These are phyloP conservation scores for Diplotaxis tenuifolia DNA, from an alignment of 345 rosid species.

Conservation along the genomic window DNA sequence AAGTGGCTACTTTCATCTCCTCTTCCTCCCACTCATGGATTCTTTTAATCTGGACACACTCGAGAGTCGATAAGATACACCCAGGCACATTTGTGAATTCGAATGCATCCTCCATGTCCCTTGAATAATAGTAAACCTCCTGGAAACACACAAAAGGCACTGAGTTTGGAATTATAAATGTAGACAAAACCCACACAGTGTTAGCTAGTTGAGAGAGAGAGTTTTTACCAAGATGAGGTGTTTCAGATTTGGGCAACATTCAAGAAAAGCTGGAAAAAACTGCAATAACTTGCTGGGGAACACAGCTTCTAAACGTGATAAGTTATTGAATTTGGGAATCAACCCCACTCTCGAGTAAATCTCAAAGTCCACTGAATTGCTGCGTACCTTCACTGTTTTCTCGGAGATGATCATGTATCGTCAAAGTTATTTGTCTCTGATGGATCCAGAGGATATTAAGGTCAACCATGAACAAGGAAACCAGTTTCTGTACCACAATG, in stretches of 20 bases:
- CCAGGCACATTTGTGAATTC: neutral
- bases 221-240: constrained; percentile 22
- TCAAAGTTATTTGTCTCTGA: neutral
- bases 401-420: constrained; percentile 22
- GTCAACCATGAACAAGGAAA: neutral
- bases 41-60: constrained; percentile 12
- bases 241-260: constrained; percentile 24
- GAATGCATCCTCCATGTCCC: neutral
- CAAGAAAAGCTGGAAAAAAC: constrained; percentile 2
- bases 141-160: neutral
- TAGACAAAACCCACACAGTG: neutral
- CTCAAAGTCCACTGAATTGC: neutral
- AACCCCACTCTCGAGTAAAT: neutral
- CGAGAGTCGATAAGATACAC: constrained; percentile 10
- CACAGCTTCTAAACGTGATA: neutral
- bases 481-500: constrained; percentile 5
- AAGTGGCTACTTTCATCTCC: constrained; percentile 1
- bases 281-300: neutral
- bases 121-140: neutral
- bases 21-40: neutral
- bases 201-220: neutral
- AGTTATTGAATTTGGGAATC: constrained; percentile 15
- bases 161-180: neutral
- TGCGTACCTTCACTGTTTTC: constrained; percentile 6
- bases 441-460: neutral